A percentile compares a stretch with the other conserved stretches of the same genome.
Evolutionary conservation across 768 basidiomycete species (phyloP).

Genomic region (Scleroderma citrinum): DNA sequence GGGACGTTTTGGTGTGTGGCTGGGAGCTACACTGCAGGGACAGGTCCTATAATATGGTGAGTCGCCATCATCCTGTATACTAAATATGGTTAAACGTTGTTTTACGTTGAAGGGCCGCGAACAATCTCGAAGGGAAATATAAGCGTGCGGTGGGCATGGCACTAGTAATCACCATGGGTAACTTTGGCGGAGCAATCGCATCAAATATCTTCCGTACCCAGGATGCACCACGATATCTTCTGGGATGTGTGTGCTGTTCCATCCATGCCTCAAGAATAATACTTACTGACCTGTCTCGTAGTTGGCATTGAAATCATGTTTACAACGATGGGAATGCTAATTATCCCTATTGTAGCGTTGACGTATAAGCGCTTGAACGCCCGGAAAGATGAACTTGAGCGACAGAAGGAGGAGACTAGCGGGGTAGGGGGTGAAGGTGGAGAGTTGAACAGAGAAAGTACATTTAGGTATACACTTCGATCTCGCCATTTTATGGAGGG

Average conservation of each 20-base stretch:
- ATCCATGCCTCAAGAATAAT: background rate
- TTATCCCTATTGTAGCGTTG: slow-evolving; percentile 40
- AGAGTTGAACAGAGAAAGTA: background rate
- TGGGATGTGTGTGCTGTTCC: slow-evolving; percentile 46
- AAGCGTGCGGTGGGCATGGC: slow-evolving; percentile 64
- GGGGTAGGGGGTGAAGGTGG: background rate
- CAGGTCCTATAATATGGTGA: slow-evolving; percentile 55
- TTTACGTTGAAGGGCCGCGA: slow-evolving; percentile 1
- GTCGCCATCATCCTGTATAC: slow-evolving; percentile 4
- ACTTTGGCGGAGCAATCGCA: slow-evolving; percentile 57
- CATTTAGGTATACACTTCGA: background rate
- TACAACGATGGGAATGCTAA: slow-evolving; percentile 47
- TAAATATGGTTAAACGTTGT: background rate
- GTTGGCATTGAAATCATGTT: slow-evolving; percentile 66
- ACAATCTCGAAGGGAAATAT: slow-evolving; percentile 42
- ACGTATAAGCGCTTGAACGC: slow-evolving; percentile 50
- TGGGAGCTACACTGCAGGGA: slow-evolving; percentile 53
- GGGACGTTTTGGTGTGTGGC: slow-evolving; percentile 61
- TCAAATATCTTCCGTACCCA: slow-evolving; percentile 52
- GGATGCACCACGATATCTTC: slow-evolving; percentile 52
- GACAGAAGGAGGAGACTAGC: background rate
- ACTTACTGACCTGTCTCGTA: slow-evolving; percentile 15
- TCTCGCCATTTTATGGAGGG: too few relatives aligned
- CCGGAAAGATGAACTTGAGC: slow-evolving; percentile 32
- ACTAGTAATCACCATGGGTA: slow-evolving; percentile 60